A percentile compares a stretch with the other conserved stretches of the same genome.
Evolutionary conservation across 495 filamentous ascomycete species (phyloP).

Genomic region (Neurospora sp.): DNA sequence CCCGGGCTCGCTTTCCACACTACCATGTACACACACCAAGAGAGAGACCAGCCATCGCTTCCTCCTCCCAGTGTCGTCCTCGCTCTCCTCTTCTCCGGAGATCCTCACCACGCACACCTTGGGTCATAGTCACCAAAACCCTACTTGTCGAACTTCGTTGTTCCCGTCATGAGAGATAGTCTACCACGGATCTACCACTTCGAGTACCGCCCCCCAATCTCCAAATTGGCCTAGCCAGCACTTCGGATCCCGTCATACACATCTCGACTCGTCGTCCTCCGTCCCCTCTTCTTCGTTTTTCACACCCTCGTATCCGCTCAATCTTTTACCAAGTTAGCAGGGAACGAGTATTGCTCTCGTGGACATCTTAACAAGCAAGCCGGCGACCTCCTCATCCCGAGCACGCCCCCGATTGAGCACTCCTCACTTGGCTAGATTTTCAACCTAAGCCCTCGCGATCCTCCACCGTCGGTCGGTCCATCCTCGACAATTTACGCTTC

Average conservation of each 20-base stretch:
- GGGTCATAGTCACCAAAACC: neutral
- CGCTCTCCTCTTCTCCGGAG: conserved; percentile 8
- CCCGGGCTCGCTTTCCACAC: neutral
- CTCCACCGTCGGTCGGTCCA: neutral
- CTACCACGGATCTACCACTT: conserved; percentile 2
- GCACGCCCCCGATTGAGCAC: neutral
- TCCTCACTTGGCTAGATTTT: neutral
- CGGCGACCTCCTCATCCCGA: neutral
- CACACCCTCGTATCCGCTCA: neutral
- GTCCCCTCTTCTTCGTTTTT: neutral
- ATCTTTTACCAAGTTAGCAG: neutral
- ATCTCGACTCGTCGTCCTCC: neutral
- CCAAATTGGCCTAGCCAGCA: conserved; percentile 11
- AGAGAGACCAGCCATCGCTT: conserved; percentile 1
- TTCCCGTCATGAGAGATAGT: conserved; percentile 17
- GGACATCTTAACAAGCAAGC: neutral
- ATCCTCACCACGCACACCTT: conserved; percentile 10
- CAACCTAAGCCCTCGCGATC: neutral
- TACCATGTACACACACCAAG: neutral
- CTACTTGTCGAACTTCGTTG: neutral
- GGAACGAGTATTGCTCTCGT: neutral
- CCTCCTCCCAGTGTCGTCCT: conserved; percentile 1
- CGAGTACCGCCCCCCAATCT: conserved; percentile 11
- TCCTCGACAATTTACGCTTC: neutral
- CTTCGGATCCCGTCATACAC: neutral